These are phyloP conservation scores for Corchorus olitorius DNA, from an alignment of 345 rosid species.

Conservation along the genomic window DNA sequence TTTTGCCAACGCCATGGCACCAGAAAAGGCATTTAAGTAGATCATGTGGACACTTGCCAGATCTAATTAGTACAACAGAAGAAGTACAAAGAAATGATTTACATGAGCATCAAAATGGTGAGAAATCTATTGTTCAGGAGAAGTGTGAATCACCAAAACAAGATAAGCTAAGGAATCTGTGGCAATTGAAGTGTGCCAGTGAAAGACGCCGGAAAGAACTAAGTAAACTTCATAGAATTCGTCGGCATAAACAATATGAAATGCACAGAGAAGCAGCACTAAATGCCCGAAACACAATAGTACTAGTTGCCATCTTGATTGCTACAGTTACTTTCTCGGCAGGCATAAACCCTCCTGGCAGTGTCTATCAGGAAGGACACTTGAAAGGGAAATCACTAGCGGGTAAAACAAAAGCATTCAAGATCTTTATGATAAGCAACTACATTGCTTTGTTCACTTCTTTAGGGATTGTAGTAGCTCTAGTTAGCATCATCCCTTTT, in stretches of 20 bases:
- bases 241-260: conserved; percentile 35
- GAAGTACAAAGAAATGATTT: background rate
- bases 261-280: conserved; percentile 46
- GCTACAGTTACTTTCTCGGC: conserved; percentile 67
- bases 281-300: conserved; percentile 61
- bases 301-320: conserved; percentile 55
- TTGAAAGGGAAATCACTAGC: conserved; percentile 29
- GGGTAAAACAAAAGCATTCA: conserved; percentile 41
- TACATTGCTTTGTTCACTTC: conserved; percentile 53
- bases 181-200: background rate
- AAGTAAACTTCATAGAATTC: background rate
- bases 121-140: background rate
- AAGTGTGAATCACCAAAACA: background rate
- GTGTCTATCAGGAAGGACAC: conserved; percentile 33
- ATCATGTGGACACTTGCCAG: background rate
- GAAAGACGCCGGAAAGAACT: background rate
- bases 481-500: conserved; percentile 61
- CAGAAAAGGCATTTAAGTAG: background rate
- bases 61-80: background rate
- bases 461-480: conserved; percentile 45
- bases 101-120: background rate
- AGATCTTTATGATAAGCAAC: conserved; percentile 58
- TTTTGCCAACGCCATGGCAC: background rate
- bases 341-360: conserved; percentile 72
- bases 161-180: background rate